A percentile compares a stretch with the other conserved stretches of the same genome.
Conservation (phyloP, 345 rosid species). For the Pistacia atlantica region DNA sequence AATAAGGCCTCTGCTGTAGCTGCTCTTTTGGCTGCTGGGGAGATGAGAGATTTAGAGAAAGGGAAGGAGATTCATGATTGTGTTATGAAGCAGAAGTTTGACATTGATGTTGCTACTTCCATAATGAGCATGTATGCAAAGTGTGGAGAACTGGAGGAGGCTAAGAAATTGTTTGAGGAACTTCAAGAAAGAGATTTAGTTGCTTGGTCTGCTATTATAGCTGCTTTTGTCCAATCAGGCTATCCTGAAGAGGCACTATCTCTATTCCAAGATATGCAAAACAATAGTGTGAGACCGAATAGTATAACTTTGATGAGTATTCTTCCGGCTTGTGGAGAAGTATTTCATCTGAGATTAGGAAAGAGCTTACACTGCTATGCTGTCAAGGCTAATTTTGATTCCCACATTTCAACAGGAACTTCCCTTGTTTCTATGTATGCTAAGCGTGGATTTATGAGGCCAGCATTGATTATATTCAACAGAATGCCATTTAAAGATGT, state of each 20-base stretch:
- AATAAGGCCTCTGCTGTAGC: conserved; percentile 41
- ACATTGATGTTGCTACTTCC: conserved; percentile 51
- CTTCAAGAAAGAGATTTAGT: conserved; percentile 45
- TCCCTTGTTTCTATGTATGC: conserved; percentile 63
- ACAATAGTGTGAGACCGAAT: conserved; percentile 42
- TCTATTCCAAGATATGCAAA: conserved; percentile 51
- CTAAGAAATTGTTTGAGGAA: conserved; percentile 38
- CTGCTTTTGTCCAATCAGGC: conserved; percentile 51
- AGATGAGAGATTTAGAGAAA: conserved; percentile 38
- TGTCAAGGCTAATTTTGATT: conserved; percentile 41
- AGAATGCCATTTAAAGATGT: conserved; percentile 52
- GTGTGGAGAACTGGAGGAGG: conserved; percentile 46
- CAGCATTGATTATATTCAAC: conserved; percentile 40
- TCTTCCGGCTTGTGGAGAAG: conserved; percentile 56
- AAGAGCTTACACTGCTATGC: conserved; percentile 65
- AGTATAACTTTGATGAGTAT: conserved; percentile 46
- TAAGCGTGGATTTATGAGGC: conserved; percentile 43
- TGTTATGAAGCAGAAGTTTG: conserved; percentile 36
- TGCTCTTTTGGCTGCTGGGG: conserved; percentile 59
- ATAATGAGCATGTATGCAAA: conserved; percentile 59
- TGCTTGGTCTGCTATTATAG: conserved; percentile 67
- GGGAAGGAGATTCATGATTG: conserved; percentile 43
- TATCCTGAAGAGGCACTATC: conserved; percentile 49
- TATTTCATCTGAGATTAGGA: conserved; percentile 38
- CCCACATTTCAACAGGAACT: conserved; percentile 49